Percentiles rank a stretch among this genome's conserved stretches.
phyloP scores from a whole-genome alignment of 179 eudicot genomes.

The Amaranthus tricolor region DNA sequence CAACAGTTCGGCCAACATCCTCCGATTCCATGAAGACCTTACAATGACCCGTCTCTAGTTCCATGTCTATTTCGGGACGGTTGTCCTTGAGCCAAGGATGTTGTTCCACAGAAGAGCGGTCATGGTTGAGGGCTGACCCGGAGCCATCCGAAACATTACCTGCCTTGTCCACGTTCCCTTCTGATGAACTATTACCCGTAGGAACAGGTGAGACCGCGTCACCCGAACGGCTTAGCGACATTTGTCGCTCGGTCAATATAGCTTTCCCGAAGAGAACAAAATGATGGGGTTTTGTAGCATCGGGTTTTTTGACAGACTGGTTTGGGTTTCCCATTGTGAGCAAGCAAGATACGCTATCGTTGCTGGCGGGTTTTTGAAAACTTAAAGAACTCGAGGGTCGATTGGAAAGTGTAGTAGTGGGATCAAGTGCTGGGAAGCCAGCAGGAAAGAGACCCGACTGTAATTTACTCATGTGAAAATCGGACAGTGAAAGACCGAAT shows the following conservation, averaged over 20 bases:
- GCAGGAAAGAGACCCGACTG: slow-evolving; percentile 51
- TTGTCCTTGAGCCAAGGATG: slow-evolving; percentile 38
- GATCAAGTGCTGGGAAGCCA: slow-evolving; percentile 41
- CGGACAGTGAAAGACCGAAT: slow-evolving; percentile 51
- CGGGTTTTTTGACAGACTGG: slow-evolving; percentile 31
- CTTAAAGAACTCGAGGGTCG: slow-evolving; percentile 28
- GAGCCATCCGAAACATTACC: slow-evolving; percentile 58
- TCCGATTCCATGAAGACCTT: slow-evolving; percentile 75
- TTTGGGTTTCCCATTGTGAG: slow-evolving; percentile 51
- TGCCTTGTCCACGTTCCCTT: slow-evolving; percentile 42
- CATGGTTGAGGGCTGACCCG: slow-evolving; percentile 58
- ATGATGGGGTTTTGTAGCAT: slow-evolving; percentile 36
- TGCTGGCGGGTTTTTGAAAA: slow-evolving; percentile 29
- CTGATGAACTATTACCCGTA: slow-evolving; percentile 43
- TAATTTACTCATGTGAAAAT: slow-evolving; percentile 50
- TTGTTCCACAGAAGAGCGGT: slow-evolving; percentile 42
- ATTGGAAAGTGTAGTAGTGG: slow-evolving; percentile 24
- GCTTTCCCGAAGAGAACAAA: slow-evolving; percentile 76
- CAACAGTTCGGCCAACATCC: slow-evolving; percentile 71
- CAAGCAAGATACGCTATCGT: slow-evolving; percentile 48
- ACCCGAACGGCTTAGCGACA: slow-evolving; percentile 45
- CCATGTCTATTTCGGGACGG: slow-evolving; percentile 37
- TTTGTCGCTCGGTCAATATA: slow-evolving; percentile 70
- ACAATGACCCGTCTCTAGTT: slow-evolving; percentile 61
- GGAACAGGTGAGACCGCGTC: slow-evolving; percentile 33